Base-by-base conservation (phyloP, 2,329 filamentous ascomycete species). In the Sclerotinia glacialis region DNA sequence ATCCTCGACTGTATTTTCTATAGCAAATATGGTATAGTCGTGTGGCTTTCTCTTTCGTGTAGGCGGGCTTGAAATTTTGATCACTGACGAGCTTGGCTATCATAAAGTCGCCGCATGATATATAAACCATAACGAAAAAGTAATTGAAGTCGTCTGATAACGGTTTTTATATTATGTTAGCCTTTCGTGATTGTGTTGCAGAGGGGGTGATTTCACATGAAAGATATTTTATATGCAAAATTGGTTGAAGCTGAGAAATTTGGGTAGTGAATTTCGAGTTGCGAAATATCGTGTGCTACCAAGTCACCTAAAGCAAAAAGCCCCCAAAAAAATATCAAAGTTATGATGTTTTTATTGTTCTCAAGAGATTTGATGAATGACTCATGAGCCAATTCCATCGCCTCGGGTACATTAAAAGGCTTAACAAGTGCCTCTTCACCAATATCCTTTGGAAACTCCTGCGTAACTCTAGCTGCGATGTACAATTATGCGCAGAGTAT, bases 1-100 rank as follows among this genome's bases (percentile, higher is more conserved):
- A 59, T 47, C 56, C 42, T 34, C 56, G 31, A 42, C 56, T 59
- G 44, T 47, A 34, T 23, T 59, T 59, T 9, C 56, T 59, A 23
- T 34, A 59, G 14, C 26, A 14, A 34, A 59, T 47, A 3, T 47
- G 18, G 21, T 59, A 59, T 5, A 59, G 26, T 47, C 28, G 56
- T 0, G 42, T 47, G 12, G 56, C 56, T 47, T 59, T 28, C 42
- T 59, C 21, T 47, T 46, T 59, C 14, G 42, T 59, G 14, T 59
- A 59, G 9, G 42, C 26, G 6, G 42, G 42, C 12, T 59, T 12
- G 42, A 59, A 23, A 47, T 18, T 47, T 18, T 31, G 26, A 23
- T 59, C 42, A 31, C 8, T 31, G 21, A 59, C 37, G 21, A 59
- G 56, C 21, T 59, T 59, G 12, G 26, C 56, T 34, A 47, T 59